These are phyloP conservation scores for Botrytis paeoniae DNA, from an alignment of 2,329 filamentous ascomycete species.

Conservation along the genomic window DNA sequence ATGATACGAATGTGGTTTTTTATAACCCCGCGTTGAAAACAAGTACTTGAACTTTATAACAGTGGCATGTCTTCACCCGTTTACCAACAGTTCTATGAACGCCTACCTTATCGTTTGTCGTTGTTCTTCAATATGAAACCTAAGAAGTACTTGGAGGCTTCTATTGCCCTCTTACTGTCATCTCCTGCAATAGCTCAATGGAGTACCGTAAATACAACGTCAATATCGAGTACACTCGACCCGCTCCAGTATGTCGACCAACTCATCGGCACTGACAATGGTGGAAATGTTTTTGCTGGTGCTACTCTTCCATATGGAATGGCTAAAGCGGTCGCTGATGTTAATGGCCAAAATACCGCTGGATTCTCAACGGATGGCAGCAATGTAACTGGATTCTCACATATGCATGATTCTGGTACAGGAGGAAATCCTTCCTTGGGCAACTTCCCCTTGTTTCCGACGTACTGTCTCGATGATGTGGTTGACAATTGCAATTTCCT, in stretches of 20 bases:
- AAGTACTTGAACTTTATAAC: neutral
- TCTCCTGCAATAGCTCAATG: slow-evolving; percentile 2
- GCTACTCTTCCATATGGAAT: slow-evolving; percentile 54
- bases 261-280: slow-evolving; percentile 52
- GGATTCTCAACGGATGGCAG: slow-evolving; percentile 48
- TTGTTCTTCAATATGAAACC: neutral
- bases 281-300: slow-evolving; percentile 52
- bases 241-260: slow-evolving; percentile 44
- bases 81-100: neutral
- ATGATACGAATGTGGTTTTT: neutral
- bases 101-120: neutral
- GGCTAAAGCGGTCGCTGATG: slow-evolving; percentile 55
- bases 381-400: slow-evolving; percentile 51
- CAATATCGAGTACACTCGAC: slow-evolving; percentile 16
- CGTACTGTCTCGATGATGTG: slow-evolving; percentile 45
- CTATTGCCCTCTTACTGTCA: neutral
- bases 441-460: slow-evolving; percentile 48
- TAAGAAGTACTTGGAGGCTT: neutral
- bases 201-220: neutral
- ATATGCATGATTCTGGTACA: slow-evolving; percentile 46
- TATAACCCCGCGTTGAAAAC: neutral
- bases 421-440: slow-evolving; percentile 46
- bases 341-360: slow-evolving; percentile 46
- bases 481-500: slow-evolving; percentile 56
- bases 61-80: neutral